A percentile compares a stretch with the other conserved stretches of the same genome.
These are phyloP conservation scores for Plasmodium inui DNA, from an alignment of 169 alveolate species.

Conservation along the genomic window DNA sequence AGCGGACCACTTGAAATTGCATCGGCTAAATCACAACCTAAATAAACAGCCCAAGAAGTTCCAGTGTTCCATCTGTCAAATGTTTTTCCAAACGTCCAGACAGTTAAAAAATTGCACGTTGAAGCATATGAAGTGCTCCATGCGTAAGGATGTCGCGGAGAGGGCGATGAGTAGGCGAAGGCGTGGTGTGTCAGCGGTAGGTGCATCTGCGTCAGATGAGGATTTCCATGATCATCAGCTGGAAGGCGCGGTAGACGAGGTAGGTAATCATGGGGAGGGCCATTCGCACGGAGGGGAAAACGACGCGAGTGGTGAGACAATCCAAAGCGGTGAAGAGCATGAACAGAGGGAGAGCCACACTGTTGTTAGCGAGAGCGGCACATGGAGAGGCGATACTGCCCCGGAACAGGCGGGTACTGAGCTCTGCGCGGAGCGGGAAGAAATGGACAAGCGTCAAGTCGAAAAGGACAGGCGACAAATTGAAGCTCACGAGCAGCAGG, in stretches of 20 bases:
- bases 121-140: constrained; percentile 6
- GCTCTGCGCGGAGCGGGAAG: too few relatives aligned
- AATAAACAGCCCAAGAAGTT: constrained; percentile 22
- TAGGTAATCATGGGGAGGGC: background rate
- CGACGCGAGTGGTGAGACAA: background rate
- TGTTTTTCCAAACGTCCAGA: constrained; percentile 11
- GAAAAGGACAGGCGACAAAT: background rate
- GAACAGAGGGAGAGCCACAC: background rate
- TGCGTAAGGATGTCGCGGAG: background rate
- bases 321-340: background rate
- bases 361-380: background rate
- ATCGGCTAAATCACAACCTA: constrained; percentile 17
- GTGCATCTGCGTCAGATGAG: too few relatives aligned
- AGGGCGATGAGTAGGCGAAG: background rate
- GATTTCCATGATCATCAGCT: too few relatives aligned
- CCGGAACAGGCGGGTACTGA: background rate
- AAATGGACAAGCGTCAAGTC: background rate
- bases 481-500: background rate
- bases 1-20: constrained; percentile 58
- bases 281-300: background rate
- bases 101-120: constrained; percentile 13
- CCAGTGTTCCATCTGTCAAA: constrained; percentile 52
- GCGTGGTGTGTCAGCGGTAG: too few relatives aligned
- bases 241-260: background rate
- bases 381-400: background rate